Base-by-base conservation (phyloP, 345 rosid genomes). In the Odontarrhena argentea region DNA sequence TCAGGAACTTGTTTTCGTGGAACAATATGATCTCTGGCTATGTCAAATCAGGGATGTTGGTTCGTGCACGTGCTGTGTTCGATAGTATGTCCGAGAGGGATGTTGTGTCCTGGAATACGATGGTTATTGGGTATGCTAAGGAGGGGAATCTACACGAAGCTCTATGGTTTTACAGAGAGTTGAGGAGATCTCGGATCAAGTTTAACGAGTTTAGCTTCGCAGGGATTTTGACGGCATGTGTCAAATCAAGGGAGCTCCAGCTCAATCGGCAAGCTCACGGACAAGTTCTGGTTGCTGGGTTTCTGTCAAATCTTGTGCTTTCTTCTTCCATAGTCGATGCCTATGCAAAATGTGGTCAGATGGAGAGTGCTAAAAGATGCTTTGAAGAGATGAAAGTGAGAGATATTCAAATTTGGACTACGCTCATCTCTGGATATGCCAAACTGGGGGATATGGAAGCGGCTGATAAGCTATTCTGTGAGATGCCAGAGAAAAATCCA, bases 31-130 rank as follows among this genome's bases (percentile, higher is more conserved):
- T 89, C 34, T 78, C 85, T 38, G 95, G 92, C 45, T 92, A 82
- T 69, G 84, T 76, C 1, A 85, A 84, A 68, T 69, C 79, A 36
- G 96, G 98, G 50, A 82, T 74, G 84, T 30, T 84, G 69, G 69
- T 60, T 32, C 80, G 77, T 15, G 92, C 96, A 34, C 80, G 85
- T 34, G 65, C 34, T 40, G n/a, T 92, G 78, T 92, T 87, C 53
- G 91, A 89, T 58, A 70, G 53, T 76, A 92, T 92, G 98, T 82
- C 81, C 0, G 82, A 82, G 65, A 82, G 74, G 52, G 96, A 88
- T 71, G 82, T 84, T 3, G 84, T 87, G 14, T 87, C 94, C 1
- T 88, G 92, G 96, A 91, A 92, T 49, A 85, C 89, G 0, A 87
- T 92, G 95, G 81, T 89, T 32, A 61, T 92, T 24, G 92, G 84